Evolutionary conservation across 306 rosid species (phyloP).

Genomic region (Inga leiocalycina): DNA sequence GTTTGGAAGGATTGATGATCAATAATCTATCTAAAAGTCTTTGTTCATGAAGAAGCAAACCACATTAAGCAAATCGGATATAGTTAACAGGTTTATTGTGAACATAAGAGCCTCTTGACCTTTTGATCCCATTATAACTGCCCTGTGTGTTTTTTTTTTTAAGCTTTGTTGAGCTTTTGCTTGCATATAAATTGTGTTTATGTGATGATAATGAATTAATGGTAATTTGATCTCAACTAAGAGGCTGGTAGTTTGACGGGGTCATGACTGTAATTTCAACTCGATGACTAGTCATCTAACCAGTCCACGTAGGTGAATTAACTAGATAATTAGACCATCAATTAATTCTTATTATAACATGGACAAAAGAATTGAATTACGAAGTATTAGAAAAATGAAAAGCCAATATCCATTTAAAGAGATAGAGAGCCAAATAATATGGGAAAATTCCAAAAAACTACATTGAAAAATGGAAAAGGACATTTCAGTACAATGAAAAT

Average conservation of each 20-base stretch:
- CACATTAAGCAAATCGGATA: background rate
- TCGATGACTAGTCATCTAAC: no score
- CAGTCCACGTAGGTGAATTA: background rate
- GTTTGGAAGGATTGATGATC: no score
- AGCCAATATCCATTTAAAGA: background rate
- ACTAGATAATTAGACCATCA: background rate
- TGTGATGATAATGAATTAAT: no score
- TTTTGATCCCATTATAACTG: background rate
- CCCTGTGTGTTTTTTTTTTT: background rate
- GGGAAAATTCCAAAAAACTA: no score
- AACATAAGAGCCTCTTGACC: background rate
- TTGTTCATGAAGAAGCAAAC: background rate
- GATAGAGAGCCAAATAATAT: background rate
- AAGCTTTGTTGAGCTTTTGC: background rate
- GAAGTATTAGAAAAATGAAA: background rate
- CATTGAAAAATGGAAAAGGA: no score
- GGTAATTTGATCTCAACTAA: no score
- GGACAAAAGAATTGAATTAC: no score
- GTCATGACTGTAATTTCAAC: no score
- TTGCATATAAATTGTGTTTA: no score
- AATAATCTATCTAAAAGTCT: background rate
- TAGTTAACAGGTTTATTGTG: background rate
- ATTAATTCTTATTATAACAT: no score
- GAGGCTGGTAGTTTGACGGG: no score
- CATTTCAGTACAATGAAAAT: no score